phyloP scores from a whole-genome alignment of 2,329 filamentous ascomycete species.

The Aspergillus sp. region DNA sequence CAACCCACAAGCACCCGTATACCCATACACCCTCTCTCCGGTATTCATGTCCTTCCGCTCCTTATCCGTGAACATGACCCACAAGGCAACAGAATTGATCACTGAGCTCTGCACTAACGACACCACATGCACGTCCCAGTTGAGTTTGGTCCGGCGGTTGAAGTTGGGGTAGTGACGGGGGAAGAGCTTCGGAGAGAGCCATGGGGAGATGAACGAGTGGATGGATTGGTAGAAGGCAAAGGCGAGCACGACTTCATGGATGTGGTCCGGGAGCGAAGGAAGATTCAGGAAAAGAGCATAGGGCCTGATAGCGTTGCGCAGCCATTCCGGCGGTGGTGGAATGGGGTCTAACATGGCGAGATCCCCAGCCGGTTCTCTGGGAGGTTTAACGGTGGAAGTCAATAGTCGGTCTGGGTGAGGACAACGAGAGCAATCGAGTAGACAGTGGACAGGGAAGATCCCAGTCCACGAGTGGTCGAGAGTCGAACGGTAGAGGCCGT shows the following conservation, averaged over 20 bases:
- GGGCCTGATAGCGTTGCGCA: slow-evolving; percentile 42
- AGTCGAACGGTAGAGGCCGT: neutral
- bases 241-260: slow-evolving; percentile 53
- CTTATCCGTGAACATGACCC: slow-evolving; percentile 49
- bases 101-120: slow-evolving; percentile 52
- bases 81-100: slow-evolving; percentile 49
- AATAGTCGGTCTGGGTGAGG: slow-evolving; percentile 3
- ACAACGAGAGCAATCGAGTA: slow-evolving; percentile 1
- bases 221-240: slow-evolving; percentile 50
- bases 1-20: slow-evolving; percentile 51
- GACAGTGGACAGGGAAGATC: neutral
- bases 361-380: neutral
- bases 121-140: slow-evolving; percentile 61
- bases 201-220: slow-evolving; percentile 47
- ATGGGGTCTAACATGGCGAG: slow-evolving; percentile 38
- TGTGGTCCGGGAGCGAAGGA: slow-evolving; percentile 50
- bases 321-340: slow-evolving; percentile 43
- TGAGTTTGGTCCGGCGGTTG: slow-evolving; percentile 49
- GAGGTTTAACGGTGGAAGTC: neutral
- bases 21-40: slow-evolving; percentile 51
- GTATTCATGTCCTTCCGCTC: slow-evolving; percentile 48
- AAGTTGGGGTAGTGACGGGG: slow-evolving; percentile 48
- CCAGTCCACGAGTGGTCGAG: neutral
- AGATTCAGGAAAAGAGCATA: slow-evolving; percentile 46
- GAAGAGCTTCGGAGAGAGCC: slow-evolving; percentile 46